A percentile compares a stretch with the other conserved stretches of the same genome.
phyloP scores from a whole-genome alignment of 1,139 yeast genomes.

The Blastobotrys elegans region DNA sequence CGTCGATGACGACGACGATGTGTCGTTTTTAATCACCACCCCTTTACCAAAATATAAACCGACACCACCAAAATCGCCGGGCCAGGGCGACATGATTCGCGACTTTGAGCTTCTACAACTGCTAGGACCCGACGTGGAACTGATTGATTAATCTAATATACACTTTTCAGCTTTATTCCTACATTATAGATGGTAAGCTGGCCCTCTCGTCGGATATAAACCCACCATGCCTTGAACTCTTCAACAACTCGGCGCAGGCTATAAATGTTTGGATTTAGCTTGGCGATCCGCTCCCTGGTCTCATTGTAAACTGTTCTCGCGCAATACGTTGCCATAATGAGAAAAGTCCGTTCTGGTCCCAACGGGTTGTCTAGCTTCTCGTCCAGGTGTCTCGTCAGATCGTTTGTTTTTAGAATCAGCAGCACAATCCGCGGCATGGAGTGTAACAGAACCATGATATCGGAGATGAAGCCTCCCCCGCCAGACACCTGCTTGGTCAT shows the following conservation, averaged over 20 bases:
- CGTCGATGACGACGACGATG: constrained; percentile 5
- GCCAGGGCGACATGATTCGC: too few relatives aligned
- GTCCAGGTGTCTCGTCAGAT: constrained; percentile 82
- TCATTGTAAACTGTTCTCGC: constrained; percentile 74
- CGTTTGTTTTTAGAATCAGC: constrained; percentile 87
- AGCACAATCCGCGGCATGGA: constrained; percentile 81
- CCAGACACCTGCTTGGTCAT: constrained; percentile 59
- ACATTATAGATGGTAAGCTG: constrained; percentile 55
- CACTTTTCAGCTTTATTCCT: constrained; percentile 31
- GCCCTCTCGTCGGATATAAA: constrained; percentile 48
- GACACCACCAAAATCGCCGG: not conserved
- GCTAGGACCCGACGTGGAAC: not conserved
- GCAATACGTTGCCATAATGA: constrained; percentile 87
- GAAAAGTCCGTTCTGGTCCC: constrained; percentile 83
- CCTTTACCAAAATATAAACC: not conserved
- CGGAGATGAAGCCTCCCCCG: constrained; percentile 59
- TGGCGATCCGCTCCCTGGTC: constrained; percentile 41
- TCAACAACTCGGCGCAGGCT: constrained; percentile 19
- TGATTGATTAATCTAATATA: not conserved
- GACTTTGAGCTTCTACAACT: not conserved
- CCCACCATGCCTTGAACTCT: constrained; percentile 40
- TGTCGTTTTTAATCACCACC: not conserved
- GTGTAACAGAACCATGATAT: constrained; percentile 74
- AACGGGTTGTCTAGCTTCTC: constrained; percentile 76
- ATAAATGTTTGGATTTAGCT: constrained; percentile 35